These are phyloP conservation scores for Golubevia sp. DNA, from an alignment of 1,284 basidiomycete species.

Conservation along the genomic window DNA sequence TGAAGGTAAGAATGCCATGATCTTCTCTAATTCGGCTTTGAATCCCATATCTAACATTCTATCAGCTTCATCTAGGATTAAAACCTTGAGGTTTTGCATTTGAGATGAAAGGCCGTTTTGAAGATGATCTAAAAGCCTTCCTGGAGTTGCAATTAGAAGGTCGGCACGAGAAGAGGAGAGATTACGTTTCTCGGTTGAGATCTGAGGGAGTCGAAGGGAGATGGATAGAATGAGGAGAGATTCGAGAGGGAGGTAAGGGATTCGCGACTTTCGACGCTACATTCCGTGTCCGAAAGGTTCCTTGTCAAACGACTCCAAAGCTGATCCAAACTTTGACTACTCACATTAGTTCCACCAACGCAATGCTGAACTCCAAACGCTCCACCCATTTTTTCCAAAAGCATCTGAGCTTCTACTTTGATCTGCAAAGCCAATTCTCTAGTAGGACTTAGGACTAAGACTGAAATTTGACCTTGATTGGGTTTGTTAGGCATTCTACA, in stretches of 20 bases:
- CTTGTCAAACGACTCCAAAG: not conserved
- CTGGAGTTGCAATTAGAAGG: slow-evolving; percentile 65
- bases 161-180: slow-evolving; percentile 57
- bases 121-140: slow-evolving; percentile 65
- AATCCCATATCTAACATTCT: slow-evolving; percentile 63
- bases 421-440: slow-evolving; percentile 65
- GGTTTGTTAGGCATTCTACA: slow-evolving; percentile 21
- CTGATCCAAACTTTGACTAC: slow-evolving; percentile 2
- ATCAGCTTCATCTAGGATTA: slow-evolving; percentile 66
- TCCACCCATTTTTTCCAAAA: slow-evolving; percentile 24
- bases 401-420: slow-evolving; percentile 44
- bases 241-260: too few species aligned
- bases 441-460: slow-evolving; percentile 64
- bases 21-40: slow-evolving; percentile 44
- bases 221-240: not conserved
- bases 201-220: slow-evolving; percentile 5
- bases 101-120: slow-evolving; percentile 59
- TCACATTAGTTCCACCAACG: slow-evolving; percentile 64
- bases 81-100: slow-evolving; percentile 51
- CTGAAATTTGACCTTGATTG: slow-evolving; percentile 36
- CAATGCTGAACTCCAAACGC: slow-evolving; percentile 60
- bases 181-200: slow-evolving; percentile 59
- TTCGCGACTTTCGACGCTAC: too few species aligned
- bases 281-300: not conserved
- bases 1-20: slow-evolving; percentile 60